Base-by-base conservation (phyloP, 306 rosid genomes). In the Rosa persica region DNA sequence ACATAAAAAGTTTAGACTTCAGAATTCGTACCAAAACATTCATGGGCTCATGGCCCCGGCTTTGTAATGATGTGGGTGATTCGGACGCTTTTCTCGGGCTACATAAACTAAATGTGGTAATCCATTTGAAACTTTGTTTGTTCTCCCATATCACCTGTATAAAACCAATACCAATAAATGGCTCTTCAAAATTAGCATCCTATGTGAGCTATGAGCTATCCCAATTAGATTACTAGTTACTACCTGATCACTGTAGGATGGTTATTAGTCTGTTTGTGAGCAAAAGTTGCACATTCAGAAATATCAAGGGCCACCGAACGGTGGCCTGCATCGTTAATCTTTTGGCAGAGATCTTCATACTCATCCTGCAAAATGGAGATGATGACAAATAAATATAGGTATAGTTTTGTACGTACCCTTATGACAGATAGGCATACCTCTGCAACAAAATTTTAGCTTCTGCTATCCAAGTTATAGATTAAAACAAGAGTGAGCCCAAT, bases 41-140 rank as follows among this genome's bases (percentile, higher is more conserved):
- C 94, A 89, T 90, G 48, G 96, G 91, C 8, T 93, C 94, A 89
- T 90, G 48, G 96, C 93, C 8, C 98, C 98, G 0, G 96, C 96
- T 84, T 93, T 93, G 78, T 79, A 88, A 65, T 88, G 87, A 77
- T 93, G 97, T 51, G 88, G 75, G 42, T 70, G 77, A 25, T 81
- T 72, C 13, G 85, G 92, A 15, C 49, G 80, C 85, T 93, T 93
- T 82, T 90, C 94, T 81, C 96, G 90, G 0, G 96, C 83, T 13
- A 89, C 76, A 85, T 90, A 93, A 9, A 90, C 76, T 72, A 90
- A 83, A 76, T 89, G 88, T 2, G 96, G 90, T 42, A 88, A 19
- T 19, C 91, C 89, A 78, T 88, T 81, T 8, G 49, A 49, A 69
- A 47, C 67, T 52, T 65, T 79, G 86, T 51, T 81, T 90, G 72